A percentile compares a stretch with the other conserved stretches of the same genome.
phyloP scores from a whole-genome alignment of 306 rosid species.

The Adenanthera pavonina region DNA sequence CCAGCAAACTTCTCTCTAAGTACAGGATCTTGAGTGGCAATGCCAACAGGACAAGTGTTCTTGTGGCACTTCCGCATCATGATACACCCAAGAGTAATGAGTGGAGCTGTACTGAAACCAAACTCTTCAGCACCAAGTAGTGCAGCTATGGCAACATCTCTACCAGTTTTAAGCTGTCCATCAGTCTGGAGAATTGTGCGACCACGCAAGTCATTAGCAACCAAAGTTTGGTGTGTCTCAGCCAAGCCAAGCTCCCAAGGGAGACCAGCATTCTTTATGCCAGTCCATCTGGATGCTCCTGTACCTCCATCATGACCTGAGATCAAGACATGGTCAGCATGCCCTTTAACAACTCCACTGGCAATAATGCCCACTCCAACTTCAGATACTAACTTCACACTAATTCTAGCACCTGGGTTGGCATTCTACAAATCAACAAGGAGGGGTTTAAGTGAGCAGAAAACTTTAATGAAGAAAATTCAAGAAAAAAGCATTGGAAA shows the following conservation, averaged over 20 bases:
- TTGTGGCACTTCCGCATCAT: conserved; percentile 99
- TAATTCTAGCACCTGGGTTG: conserved; percentile 89
- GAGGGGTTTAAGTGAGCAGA: conserved; percentile 21
- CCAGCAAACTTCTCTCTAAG: conserved; percentile 98
- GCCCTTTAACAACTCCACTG: conserved; percentile 99
- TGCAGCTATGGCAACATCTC: conserved; percentile 98
- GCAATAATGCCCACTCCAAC: conserved; percentile 99
- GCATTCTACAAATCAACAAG: conserved; percentile 56
- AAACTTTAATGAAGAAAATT: neutral
- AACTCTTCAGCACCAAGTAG: conserved; percentile 99
- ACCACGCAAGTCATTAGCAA: conserved; percentile 96
- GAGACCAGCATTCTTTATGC: conserved; percentile 98
- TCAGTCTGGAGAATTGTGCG: conserved; percentile 97
- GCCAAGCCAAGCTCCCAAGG: conserved; percentile 99
- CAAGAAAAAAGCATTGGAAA: neutral
- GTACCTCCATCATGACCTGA: conserved; percentile 99
- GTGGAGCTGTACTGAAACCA: conserved; percentile 99
- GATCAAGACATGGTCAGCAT: conserved; percentile 95
- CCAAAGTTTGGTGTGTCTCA: conserved; percentile 98
- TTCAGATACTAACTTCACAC: conserved; percentile 98
- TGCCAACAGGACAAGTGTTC: conserved; percentile 97
- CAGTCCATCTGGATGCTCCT: conserved; percentile 99
- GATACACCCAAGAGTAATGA: conserved; percentile 96
- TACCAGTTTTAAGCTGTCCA: conserved; percentile 98
- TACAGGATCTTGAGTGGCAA: conserved; percentile 99